Conservation (phyloP, 768 basidiomycete species). For the Suillus brevipes region DNA sequence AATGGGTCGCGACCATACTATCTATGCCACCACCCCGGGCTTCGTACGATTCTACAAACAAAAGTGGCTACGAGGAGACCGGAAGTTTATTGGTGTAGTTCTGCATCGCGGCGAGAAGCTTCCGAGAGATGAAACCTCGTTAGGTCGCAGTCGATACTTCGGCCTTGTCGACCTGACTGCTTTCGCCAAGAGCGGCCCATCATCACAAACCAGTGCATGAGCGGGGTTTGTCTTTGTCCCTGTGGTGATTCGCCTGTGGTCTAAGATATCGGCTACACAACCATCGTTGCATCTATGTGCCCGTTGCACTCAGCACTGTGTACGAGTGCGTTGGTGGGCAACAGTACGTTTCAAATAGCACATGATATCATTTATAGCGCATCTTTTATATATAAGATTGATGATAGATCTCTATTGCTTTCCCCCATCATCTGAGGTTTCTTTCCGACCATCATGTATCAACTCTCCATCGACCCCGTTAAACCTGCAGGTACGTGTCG, state of each 20-base stretch:
- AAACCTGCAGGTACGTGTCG: slow-evolving; percentile 38
- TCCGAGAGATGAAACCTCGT: slow-evolving; percentile 71
- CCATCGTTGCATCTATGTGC: background rate
- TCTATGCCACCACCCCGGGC: slow-evolving; percentile 88
- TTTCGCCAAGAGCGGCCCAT: slow-evolving; percentile 17
- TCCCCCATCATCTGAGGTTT: slow-evolving; percentile 1
- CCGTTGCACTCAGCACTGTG: background rate
- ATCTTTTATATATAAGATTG: background rate
- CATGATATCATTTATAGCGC: slow-evolving; percentile 18
- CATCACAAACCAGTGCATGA: slow-evolving; percentile 15
- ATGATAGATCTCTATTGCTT: background rate
- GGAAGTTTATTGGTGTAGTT: slow-evolving; percentile 84
- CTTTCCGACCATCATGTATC: slow-evolving; percentile 27
- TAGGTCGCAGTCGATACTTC: slow-evolving; percentile 85
- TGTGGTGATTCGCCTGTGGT: background rate
- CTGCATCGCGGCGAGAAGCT: slow-evolving; percentile 80
- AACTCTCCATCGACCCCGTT: slow-evolving; percentile 41
- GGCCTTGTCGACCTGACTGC: slow-evolving; percentile 68
- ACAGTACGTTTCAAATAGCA: slow-evolving; percentile 19
- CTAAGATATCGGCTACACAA: background rate
- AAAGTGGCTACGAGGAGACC: slow-evolving; percentile 70
- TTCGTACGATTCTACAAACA: slow-evolving; percentile 93
- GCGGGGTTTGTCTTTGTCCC: background rate
- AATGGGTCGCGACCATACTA: slow-evolving; percentile 92
- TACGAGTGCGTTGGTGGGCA: background rate